Base-by-base conservation (phyloP, 23 red algal genomes). In the Agarophyton chilense region DNA sequence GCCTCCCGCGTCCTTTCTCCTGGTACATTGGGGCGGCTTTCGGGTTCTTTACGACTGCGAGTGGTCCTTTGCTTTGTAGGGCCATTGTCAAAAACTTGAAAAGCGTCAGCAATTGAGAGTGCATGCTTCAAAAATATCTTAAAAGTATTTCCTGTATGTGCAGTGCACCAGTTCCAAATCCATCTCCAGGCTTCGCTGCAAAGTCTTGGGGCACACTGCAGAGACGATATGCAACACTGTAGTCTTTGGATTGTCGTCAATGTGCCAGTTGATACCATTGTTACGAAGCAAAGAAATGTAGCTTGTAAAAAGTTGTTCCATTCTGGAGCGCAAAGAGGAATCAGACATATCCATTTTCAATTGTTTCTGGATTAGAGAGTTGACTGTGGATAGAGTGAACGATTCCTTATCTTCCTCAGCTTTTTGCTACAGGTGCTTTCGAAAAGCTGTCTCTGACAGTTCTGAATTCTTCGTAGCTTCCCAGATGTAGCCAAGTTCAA, bases 321-420 rank as follows among this genome's bases (percentile, higher is more conserved):
- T 56, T 53, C 75, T 17, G 5, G 47, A 72, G 32, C 16, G 41
- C 14, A n/a, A 55, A 4, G 0, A 66, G 55, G 18, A 10, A 21
- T 85, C 81, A 0, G 22, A 12, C 60, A 85, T 85, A 22, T 85
- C 81, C 54, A 85, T 85, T 0, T 68, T 70, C 6, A 85, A 58
- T 51, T 85, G 25, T 32, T 54, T 21, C 63, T 53, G 21, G 18
- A 85, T 51, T 18, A 85, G 3, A 29, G 26, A 24, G 60, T 85
- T 58, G 16, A 85, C 22, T 29, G 10, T 4, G 39, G 38, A 39
- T 42, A 85, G 0, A 22, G 36, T 70, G 14, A 71, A 4, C 14
- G 60, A 0, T 0, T 68, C 34, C 40, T 42, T 62, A 11, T 55
- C 35, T 28, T 85, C 58, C 70, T 72, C 3, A 10, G 55, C 58